phyloP scores from a whole-genome alignment of 495 filamentous ascomycete genomes.

The Penicillium bialowiezense region DNA sequence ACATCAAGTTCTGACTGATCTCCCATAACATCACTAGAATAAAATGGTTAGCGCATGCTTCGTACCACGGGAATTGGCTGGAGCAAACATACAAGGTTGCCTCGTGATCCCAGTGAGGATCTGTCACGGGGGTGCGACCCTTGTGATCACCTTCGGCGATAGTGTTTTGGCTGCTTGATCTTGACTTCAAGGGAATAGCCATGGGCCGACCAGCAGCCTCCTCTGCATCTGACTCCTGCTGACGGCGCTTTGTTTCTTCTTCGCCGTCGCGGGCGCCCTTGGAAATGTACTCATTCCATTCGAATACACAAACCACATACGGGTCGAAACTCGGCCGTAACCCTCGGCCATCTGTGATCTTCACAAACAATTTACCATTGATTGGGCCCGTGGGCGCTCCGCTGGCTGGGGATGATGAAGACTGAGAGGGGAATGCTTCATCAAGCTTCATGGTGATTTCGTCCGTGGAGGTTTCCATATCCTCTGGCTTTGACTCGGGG shows the following conservation, averaged over 20 bases:
- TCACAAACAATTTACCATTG: constrained; percentile 87
- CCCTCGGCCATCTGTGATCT: constrained; percentile 78
- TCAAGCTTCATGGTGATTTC: constrained; percentile 44
- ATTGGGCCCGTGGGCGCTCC: constrained; percentile 67
- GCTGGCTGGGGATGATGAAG: constrained; percentile 34
- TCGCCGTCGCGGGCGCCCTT: constrained; percentile 66
- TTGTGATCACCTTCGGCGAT: constrained; percentile 69
- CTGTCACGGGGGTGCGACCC: constrained; percentile 65
- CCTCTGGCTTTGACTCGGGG: constrained; percentile 22
- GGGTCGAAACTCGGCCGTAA: constrained; percentile 79
- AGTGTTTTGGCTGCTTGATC: constrained; percentile 93
- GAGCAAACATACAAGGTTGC: constrained; percentile 77
- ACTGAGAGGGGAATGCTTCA: constrained; percentile 38
- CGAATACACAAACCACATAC: constrained; percentile 95
- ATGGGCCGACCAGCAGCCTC: constrained; percentile 62
- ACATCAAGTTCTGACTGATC: constrained; percentile 89
- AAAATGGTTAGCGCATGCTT: constrained; percentile 13
- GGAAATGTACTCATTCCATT: constrained; percentile 94
- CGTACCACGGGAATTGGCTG: constrained; percentile 1
- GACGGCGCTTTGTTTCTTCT: constrained; percentile 46
- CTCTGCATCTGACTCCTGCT: constrained; percentile 66
- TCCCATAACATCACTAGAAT: constrained; percentile 85
- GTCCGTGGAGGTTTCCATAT: constrained; percentile 31
- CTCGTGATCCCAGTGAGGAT: constrained; percentile 94
- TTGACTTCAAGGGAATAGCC: constrained; percentile 93